These are phyloP conservation scores for Epichloe gansuensis DNA, from an alignment of 2,329 filamentous ascomycete genomes.

Conservation along the genomic window DNA sequence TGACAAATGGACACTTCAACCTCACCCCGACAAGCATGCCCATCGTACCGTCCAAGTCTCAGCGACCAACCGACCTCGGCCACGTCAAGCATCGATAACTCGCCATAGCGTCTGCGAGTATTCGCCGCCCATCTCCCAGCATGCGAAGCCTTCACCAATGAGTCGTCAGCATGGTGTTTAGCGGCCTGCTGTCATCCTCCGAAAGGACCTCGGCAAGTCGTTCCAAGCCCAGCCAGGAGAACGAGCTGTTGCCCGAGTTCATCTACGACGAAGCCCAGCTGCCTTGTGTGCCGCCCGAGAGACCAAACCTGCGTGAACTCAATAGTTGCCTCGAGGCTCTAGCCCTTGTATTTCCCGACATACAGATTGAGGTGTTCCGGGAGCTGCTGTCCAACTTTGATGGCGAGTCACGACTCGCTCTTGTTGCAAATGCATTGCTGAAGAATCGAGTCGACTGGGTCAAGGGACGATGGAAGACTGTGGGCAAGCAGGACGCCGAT, in stretches of 20 bases:
- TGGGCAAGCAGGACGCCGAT: slow-evolving; percentile 22
- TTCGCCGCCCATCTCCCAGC: not conserved
- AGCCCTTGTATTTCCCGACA: slow-evolving; percentile 61
- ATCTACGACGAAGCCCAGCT: slow-evolving; percentile 46
- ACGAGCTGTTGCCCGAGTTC: slow-evolving; percentile 27
- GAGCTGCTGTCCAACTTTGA: slow-evolving; percentile 67
- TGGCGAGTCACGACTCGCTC: slow-evolving; percentile 60
- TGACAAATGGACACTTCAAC: not conserved
- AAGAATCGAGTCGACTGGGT: slow-evolving; percentile 60
- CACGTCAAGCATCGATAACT: not conserved
- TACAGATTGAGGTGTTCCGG: slow-evolving; percentile 71
- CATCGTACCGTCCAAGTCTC: not conserved
- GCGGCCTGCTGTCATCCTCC: slow-evolving; percentile 32
- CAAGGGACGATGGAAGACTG: slow-evolving; percentile 50
- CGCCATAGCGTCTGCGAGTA: not conserved
- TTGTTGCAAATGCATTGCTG: slow-evolving; percentile 65
- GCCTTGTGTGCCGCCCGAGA: slow-evolving; percentile 32
- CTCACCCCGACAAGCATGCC: not conserved
- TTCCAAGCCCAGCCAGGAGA: slow-evolving; percentile 17
- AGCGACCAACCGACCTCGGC: not conserved
- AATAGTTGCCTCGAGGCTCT: slow-evolving; percentile 58
- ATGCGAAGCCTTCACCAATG: slow-evolving; percentile 16
- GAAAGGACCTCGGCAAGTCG: slow-evolving; percentile 23
- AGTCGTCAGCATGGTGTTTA: slow-evolving; percentile 35
- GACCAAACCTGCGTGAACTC: slow-evolving; percentile 52